Evolutionary conservation across 1,284 basidiomycete genomes (phyloP), one percentile per base, ranked within the genome.

Genomic region (Coniferiporia sulphurascens): DNA sequence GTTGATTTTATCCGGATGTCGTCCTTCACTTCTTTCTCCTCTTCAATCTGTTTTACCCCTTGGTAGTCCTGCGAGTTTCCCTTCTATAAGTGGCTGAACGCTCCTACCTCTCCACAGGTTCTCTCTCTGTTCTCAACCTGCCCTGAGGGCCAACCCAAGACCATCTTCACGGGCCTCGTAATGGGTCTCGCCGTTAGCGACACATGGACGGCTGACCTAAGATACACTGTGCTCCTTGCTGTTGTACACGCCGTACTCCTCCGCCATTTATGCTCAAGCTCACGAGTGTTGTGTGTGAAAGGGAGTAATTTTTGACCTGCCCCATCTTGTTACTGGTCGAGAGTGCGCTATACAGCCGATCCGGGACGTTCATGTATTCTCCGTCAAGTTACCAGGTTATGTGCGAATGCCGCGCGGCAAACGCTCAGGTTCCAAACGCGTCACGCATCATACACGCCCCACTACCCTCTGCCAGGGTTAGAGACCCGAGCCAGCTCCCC

Each of bases 201-300:
- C 44, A 58, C 56, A 15, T 62, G 60, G 56, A 58, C 56, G 8
- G 60, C 58, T 7, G 52, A 52, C 36, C 36, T 62, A 9, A 48
- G 56, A 34, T 19, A 48, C 5, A 54, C 56, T 6, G 43, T 53
- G 10, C 41, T 62, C n/a, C 48, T 62, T 19, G 35, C 19, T 21
- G 43, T 58, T 36, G 32, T 58, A 17, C 60, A 62, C 38, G 51
- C 58, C 32, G 52, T 58, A 21, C 58, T 62, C 15, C 55, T 58
- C 12, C 50, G 52, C 7, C 46, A 51, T 27, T 48, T 58, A 36
- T 62, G 60, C 17, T 52, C 41, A n/a, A 2, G 32, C 44, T 12
- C 21, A 27, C 19, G 45, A 34, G 4, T 55, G 53, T 36, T 55
- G 53, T 35, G 53, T 45, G 17, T 45, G n/a, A 45, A 45, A n/a